Evolutionary conservation across 495 filamentous ascomycete genomes (phyloP).

Genomic region (Aspergillus avenaceus): DNA sequence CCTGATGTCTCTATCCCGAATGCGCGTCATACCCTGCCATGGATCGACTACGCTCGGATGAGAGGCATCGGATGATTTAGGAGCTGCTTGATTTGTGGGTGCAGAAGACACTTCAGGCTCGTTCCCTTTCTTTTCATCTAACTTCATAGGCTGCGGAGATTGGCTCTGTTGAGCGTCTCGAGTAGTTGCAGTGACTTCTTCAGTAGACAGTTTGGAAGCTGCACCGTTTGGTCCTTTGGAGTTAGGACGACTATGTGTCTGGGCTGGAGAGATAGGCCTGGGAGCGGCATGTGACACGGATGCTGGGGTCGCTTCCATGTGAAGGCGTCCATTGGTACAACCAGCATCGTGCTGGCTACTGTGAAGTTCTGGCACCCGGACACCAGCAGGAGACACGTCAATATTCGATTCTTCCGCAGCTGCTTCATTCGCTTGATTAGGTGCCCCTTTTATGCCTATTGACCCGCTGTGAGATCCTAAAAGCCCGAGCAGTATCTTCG

Average conservation of each 20-base stretch:
- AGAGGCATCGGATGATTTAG: not conserved
- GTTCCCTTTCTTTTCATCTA: no score
- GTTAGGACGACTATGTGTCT: not conserved
- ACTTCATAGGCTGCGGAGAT: no score
- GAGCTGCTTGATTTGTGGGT: not conserved
- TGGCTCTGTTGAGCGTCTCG: no score
- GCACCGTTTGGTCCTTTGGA: not conserved
- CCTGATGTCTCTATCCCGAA: constrained; percentile 42
- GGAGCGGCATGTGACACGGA: not conserved
- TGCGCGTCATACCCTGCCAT: constrained; percentile 35
- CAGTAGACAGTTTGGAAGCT: no score
- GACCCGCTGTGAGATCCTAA: not conserved
- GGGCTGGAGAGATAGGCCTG: not conserved
- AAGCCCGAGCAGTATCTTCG: constrained; percentile 1
- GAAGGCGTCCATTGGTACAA: not conserved
- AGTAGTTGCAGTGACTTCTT: no score
- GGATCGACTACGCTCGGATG: constrained; percentile 13
- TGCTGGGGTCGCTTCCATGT: not conserved
- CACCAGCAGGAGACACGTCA: not conserved
- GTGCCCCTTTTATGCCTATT: not conserved
- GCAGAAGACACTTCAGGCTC: no score
- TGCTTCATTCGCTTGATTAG: not conserved
- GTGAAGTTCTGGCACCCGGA: not conserved
- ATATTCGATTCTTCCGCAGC: no score
- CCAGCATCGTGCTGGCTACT: not conserved